Evolutionary conservation across 257 asterid genomes (phyloP).

Genomic region (Knoxia roxburghii): DNA sequence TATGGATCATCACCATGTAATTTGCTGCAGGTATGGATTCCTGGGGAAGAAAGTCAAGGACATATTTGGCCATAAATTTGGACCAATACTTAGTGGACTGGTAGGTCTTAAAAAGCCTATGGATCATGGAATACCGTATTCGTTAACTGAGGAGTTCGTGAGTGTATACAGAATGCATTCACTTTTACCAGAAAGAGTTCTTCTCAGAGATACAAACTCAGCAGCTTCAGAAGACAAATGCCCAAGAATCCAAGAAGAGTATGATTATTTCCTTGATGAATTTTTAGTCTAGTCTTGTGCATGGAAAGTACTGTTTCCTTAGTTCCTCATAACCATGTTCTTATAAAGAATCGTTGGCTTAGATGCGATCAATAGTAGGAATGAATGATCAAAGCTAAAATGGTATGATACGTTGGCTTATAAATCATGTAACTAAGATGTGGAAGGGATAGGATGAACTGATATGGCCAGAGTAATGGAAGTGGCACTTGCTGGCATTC

Average conservation of each 20-base stretch:
- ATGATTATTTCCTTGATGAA: too few species aligned
- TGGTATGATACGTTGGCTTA: too few species aligned
- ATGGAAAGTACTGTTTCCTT: too few species aligned
- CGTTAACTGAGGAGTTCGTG: conserved; percentile 33
- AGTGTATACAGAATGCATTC: conserved; percentile 33
- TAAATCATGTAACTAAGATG: too few species aligned
- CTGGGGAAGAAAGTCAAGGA: conserved; percentile 33
- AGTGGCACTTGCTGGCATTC: too few species aligned
- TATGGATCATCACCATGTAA: neutral
- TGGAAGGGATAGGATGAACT: too few species aligned
- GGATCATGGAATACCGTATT: conserved; percentile 34
- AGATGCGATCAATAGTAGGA: too few species aligned
- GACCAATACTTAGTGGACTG: conserved; percentile 30
- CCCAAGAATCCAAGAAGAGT: conserved; percentile 29
- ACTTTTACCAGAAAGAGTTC: conserved; percentile 25
- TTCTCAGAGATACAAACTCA: conserved; percentile 17
- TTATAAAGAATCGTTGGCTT: too few species aligned
- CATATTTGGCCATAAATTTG: conserved; percentile 19
- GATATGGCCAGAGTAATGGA: too few species aligned
- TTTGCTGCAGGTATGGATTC: conserved; percentile 28
- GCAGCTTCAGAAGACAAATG: conserved; percentile 20
- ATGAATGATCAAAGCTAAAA: too few species aligned
- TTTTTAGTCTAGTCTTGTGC: too few species aligned
- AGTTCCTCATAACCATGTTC: neutral
- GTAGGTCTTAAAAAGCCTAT: conserved; percentile 28